Percentiles rank a stretch among this genome's conserved stretches.
These are phyloP conservation scores for Cladosporium halotolerans DNA, from an alignment of 2,329 filamentous ascomycete species.

Conservation along the genomic window DNA sequence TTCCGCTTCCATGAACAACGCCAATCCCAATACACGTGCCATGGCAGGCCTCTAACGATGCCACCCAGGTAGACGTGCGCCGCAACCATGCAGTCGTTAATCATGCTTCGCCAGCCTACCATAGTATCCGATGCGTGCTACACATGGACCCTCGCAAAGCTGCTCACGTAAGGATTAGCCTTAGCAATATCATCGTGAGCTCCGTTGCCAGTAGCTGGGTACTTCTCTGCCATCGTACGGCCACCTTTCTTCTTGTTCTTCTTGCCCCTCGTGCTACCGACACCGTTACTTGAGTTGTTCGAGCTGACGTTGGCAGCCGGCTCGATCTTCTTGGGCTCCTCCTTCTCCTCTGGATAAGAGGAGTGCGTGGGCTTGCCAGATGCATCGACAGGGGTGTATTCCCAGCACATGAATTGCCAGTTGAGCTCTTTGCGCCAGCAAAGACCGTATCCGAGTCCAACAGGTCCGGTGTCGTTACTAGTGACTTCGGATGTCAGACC, in stretches of 20 bases:
- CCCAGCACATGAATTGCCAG: constrained; percentile 79
- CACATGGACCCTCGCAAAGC: constrained; percentile 33
- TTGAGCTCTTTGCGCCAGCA: constrained; percentile 71
- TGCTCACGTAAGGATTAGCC: constrained; percentile 29
- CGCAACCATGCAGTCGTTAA: constrained; percentile 21
- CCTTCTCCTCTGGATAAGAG: background rate
- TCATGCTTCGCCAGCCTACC: constrained; percentile 28
- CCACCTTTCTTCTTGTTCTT: constrained; percentile 10
- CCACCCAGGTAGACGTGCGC: background rate
- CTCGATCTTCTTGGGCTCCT: background rate
- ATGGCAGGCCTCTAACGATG: background rate
- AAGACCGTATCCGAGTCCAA: constrained; percentile 50
- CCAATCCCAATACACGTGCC: background rate
- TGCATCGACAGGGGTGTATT: constrained; percentile 39
- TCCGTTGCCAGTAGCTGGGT: background rate
- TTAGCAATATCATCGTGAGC: constrained; percentile 16
- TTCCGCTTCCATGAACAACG: background rate
- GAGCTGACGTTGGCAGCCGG: background rate
- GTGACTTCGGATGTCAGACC: constrained; percentile 67
- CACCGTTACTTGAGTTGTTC: background rate
- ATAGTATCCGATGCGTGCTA: constrained; percentile 28
- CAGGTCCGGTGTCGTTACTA: constrained; percentile 31
- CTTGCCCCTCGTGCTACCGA: constrained; percentile 1
- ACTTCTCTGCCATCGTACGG: constrained; percentile 9
- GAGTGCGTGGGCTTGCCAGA: constrained; percentile 9